phyloP scores from a whole-genome alignment of 2,329 filamentous ascomycete genomes.

The Monosporascus cannonballus region DNA sequence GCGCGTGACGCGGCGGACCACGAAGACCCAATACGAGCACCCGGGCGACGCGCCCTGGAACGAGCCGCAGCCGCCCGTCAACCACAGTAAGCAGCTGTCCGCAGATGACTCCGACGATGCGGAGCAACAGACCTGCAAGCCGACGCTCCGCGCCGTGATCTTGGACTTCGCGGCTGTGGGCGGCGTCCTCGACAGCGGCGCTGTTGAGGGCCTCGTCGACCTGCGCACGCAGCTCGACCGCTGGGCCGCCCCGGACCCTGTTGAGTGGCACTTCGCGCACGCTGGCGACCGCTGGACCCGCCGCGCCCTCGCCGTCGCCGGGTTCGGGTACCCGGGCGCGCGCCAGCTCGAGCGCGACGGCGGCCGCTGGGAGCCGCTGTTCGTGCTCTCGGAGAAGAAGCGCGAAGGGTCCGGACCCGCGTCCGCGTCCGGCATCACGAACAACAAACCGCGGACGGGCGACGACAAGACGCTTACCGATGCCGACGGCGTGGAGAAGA shows the following conservation, averaged over 20 bases:
- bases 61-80: slow-evolving; percentile 35
- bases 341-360: not conserved
- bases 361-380: slow-evolving; percentile 6
- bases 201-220: slow-evolving; percentile 51
- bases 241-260: slow-evolving; percentile 40
- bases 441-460: not conserved
- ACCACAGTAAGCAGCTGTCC: slow-evolving; percentile 17
- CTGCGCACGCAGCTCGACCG: slow-evolving; percentile 47
- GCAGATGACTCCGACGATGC: slow-evolving; percentile 23
- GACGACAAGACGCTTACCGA: not conserved
- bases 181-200: slow-evolving; percentile 47
- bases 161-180: slow-evolving; percentile 54
- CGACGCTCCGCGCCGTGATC: slow-evolving; percentile 46
- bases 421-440: too few relatives aligned
- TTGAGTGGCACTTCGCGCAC: slow-evolving; percentile 50
- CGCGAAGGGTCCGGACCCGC: too few relatives aligned
- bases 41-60: slow-evolving; percentile 48
- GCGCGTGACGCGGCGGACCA: slow-evolving; percentile 33
- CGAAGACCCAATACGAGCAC: slow-evolving; percentile 29
- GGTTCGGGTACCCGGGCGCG: slow-evolving; percentile 42
- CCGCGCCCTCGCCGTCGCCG: slow-evolving; percentile 47
- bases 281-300: slow-evolving; percentile 52
- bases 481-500: not conserved
- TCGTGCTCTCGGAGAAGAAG: slow-evolving; percentile 15
- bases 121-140: slow-evolving; percentile 24